These are phyloP conservation scores for Taxawa tesnikishii DNA, from an alignment of 2,329 filamentous ascomycete genomes.

Conservation along the genomic window DNA sequence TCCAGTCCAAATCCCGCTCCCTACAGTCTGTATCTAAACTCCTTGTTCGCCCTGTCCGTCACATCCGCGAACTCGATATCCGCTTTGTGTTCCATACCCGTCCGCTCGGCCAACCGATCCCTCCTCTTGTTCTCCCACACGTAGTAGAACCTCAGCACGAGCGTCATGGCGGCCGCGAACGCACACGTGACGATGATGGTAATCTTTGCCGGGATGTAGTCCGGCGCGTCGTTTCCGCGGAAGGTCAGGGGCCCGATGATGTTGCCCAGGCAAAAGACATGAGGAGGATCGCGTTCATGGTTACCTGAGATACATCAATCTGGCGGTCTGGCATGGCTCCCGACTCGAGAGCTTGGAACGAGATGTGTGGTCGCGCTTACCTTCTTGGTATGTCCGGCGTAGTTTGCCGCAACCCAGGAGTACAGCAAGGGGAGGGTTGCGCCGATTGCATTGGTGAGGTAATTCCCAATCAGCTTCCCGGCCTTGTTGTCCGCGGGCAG, in stretches of 20 bases:
- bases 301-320: no score
- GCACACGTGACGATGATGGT: constrained; percentile 25
- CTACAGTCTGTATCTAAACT: constrained; percentile 13
- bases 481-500: constrained; percentile 25
- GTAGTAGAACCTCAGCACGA: constrained; percentile 39
- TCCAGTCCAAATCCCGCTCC: no score
- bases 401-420: constrained; percentile 31
- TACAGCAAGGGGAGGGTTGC: constrained; percentile 25
- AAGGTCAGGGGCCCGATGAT: constrained; percentile 30
- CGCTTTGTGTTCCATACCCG: constrained; percentile 13
- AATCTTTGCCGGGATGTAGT: constrained; percentile 31
- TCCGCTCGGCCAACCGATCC: constrained; percentile 13
- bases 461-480: constrained; percentile 29
- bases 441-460: constrained; percentile 26
- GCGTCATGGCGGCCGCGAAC: constrained; percentile 24
- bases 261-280: constrained; percentile 24
- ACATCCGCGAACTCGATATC: constrained; percentile 13
- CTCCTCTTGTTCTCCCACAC: constrained; percentile 28
- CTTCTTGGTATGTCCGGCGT: constrained; percentile 59
- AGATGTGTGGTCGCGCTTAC: constrained; percentile 8
- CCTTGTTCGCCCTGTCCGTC: constrained; percentile 17
- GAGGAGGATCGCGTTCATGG: constrained; percentile 52
- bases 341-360: not conserved
- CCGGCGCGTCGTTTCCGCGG: constrained; percentile 20
- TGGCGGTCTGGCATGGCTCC: no score